Percentiles rank a stretch among this genome's conserved stretches.
Evolutionary conservation across 2,329 filamentous ascomycete genomes (phyloP).

Genomic region (Hypoxylon sp.): DNA sequence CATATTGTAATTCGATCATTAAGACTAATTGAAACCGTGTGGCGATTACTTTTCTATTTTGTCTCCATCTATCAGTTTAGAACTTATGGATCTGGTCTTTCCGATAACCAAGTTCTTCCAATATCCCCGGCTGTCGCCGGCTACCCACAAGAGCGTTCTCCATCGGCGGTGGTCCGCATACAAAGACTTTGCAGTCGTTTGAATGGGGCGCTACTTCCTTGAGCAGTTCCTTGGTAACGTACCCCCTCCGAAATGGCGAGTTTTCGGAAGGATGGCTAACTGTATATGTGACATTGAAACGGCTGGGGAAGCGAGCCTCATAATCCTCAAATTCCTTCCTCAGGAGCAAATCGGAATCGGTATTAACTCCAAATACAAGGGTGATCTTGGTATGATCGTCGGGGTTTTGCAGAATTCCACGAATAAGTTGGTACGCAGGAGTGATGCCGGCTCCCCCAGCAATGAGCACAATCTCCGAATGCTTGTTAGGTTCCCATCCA

Average conservation of each 20-base stretch:
- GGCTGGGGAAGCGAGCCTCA: conserved; percentile 64
- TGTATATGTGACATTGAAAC: conserved; percentile 71
- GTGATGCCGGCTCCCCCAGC: conserved; percentile 82
- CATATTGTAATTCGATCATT: too few species aligned
- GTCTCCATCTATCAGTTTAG: conserved; percentile 49
- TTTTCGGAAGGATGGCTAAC: conserved; percentile 65
- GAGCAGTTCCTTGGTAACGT: conserved; percentile 71
- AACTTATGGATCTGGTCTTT: conserved; percentile 73
- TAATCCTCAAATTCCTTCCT: conserved; percentile 68
- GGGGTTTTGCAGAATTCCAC: conserved; percentile 73
- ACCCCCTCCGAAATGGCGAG: conserved; percentile 66
- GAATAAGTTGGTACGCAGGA: conserved; percentile 76
- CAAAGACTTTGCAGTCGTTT: conserved; percentile 71
- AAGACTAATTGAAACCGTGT: too few species aligned
- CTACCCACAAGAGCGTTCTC: conserved; percentile 69
- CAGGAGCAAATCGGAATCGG: conserved; percentile 73
- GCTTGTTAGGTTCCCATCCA: conserved; percentile 67
- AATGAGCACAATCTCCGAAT: conserved; percentile 71
- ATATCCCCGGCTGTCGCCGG: conserved; percentile 62
- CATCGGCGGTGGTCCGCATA: conserved; percentile 79
- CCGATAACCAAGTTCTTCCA: conserved; percentile 70
- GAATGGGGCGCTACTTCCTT: conserved; percentile 62
- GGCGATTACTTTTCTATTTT: too few species aligned
- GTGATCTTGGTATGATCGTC: conserved; percentile 74
- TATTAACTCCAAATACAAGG: conserved; percentile 77